phyloP scores from a whole-genome alignment of 768 basidiomycete genomes.

The Calocybe cyanea region DNA sequence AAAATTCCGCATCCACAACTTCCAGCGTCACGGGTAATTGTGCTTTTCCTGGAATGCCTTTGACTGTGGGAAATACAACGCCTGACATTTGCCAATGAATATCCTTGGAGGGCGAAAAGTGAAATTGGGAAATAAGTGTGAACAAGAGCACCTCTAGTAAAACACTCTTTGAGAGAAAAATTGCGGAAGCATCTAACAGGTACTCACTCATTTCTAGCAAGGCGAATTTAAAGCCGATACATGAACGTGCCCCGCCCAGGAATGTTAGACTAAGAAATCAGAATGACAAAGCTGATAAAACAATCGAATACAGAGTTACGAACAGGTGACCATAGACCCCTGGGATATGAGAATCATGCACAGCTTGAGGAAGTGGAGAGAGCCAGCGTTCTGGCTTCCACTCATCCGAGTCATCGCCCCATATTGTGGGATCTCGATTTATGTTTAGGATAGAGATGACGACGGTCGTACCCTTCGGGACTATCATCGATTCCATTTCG shows the following conservation, averaged over 20 bases:
- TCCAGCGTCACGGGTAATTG: constrained; percentile 5
- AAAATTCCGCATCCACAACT: neutral
- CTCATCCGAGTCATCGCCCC: constrained; percentile 37
- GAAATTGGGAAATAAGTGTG: constrained; percentile 21
- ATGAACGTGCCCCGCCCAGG: constrained; percentile 37
- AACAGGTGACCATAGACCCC: constrained; percentile 23
- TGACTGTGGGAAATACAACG: neutral
- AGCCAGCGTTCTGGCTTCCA: constrained; percentile 44
- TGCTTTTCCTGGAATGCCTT: neutral
- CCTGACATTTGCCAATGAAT: constrained; percentile 5
- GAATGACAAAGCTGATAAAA: too few species aligned
- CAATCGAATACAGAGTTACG: neutral
- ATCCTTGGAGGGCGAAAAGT: constrained; percentile 14
- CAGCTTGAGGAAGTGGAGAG: constrained; percentile 22
- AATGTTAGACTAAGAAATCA: constrained; percentile 37
- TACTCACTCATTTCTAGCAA: constrained; percentile 47
- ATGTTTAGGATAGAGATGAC: constrained; percentile 29
- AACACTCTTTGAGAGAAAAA: too few species aligned
- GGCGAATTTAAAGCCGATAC: constrained; percentile 54
- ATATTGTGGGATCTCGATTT: constrained; percentile 33
- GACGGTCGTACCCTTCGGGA: constrained; percentile 29
- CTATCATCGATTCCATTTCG: constrained; percentile 21
- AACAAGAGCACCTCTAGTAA: constrained; percentile 25
- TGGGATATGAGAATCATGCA: constrained; percentile 17
- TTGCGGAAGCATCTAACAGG: neutral